Percentiles rank a stretch among this genome's conserved stretches.
phyloP scores from a whole-genome alignment of 805 yeast genomes.

The Candida boleticola region DNA sequence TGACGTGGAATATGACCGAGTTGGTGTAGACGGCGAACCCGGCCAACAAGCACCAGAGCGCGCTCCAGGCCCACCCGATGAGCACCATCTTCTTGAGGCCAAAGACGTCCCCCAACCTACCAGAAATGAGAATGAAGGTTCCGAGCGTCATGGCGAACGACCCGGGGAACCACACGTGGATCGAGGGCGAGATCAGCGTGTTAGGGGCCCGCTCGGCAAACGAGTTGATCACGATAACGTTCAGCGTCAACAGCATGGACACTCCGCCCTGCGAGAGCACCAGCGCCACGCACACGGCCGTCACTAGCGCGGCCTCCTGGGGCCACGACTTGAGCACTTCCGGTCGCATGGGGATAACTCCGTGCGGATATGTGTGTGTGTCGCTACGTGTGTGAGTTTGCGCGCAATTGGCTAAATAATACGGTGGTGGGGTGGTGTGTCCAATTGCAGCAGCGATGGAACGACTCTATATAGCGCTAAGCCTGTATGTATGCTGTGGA shows the following conservation, averaged over 20 bases:
- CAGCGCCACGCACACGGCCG: slow-evolving; percentile 30
- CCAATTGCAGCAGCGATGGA: too few relatives aligned
- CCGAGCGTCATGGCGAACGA: slow-evolving; percentile 71
- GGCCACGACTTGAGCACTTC: background rate
- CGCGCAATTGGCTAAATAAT: too few relatives aligned
- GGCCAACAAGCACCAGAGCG: slow-evolving; percentile 57
- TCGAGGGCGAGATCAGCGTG: slow-evolving; percentile 11
- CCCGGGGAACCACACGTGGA: slow-evolving; percentile 65
- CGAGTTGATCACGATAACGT: slow-evolving; percentile 33
- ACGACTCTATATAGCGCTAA: too few relatives aligned
- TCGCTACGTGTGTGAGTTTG: too few relatives aligned
- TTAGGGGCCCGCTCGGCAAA: slow-evolving; percentile 13
- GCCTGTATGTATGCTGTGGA: too few relatives aligned
- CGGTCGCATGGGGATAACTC: background rate
- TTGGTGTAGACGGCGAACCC: slow-evolving; percentile 56
- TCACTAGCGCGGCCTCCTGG: slow-evolving; percentile 24
- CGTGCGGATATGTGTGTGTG: too few relatives aligned
- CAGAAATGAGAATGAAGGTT: slow-evolving; percentile 66
- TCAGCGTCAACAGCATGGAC: slow-evolving; percentile 36
- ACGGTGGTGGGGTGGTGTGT: too few relatives aligned
- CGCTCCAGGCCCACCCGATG: slow-evolving; percentile 54
- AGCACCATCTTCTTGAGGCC: slow-evolving; percentile 57
- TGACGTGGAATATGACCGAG: slow-evolving; percentile 49
- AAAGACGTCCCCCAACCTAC: slow-evolving; percentile 69
- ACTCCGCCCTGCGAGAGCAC: slow-evolving; percentile 37